Base-by-base conservation (phyloP, 805 yeast genomes). In the Metschnikowia colocasiae region DNA sequence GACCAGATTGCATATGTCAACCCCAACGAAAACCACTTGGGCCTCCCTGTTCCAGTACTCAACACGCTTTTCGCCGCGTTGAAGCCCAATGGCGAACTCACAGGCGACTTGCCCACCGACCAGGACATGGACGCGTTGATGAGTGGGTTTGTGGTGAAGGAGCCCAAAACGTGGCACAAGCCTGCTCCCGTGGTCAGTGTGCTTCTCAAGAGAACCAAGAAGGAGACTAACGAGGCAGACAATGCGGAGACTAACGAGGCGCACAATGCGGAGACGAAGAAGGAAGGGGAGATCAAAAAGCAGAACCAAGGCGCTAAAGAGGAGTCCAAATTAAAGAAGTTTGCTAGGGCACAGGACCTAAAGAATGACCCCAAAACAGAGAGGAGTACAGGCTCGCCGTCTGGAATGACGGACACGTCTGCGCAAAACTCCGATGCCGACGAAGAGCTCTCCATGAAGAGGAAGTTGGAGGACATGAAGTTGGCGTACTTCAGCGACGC, bases 51-150 rank as follows among this genome's bases (percentile, higher is more conserved):
- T 55, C 62, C 65, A 38, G 63, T 79, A 32, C 69, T 78, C 45
- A 54, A 63, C 8, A 62, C 68, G 27, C 54, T 83, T 6, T 66
- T 57, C 53, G 61, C 61, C 6, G 58, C 77, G 1, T 64, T 82
- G 52, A 63, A 61, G 38, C 53, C 58, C 6, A 69, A 66, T 19
- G 87, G 87, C 20, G 63, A 49, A 30, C 64, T 83, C 26, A 61
- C 63, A 34, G 89, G 89, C 7, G 74, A 77, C 50, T 69, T 80
- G 47, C 82, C 83, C 3, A 54, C 55, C 6, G 76, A 73, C 50
- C 81, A 69, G 52, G 70, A 68, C 40, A 61, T 87, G 45, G 85
- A 83, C 56, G 91, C 82, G 22, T 69, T 86, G 44, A 74, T 83
- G 72, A 73, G 76, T 27, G 92, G 91, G 0, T 83, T 86, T 52